Conservation (phyloP, 305 asterid species). For the Fraxinus albicans region DNA sequence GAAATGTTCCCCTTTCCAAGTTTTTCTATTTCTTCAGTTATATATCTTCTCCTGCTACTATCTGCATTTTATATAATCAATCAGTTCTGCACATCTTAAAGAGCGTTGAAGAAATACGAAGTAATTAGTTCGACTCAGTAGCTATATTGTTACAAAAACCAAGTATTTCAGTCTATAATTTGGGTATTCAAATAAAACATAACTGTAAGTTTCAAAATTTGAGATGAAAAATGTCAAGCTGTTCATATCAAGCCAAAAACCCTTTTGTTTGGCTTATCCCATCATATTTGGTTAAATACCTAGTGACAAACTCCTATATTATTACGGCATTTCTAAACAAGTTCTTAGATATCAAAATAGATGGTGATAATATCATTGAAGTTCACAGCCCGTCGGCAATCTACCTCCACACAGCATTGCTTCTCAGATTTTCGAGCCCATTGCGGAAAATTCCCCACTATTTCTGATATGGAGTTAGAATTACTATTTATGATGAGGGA, state of each 20-base stretch:
- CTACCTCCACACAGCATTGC: background rate
- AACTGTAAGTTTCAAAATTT: background rate
- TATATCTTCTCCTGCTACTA: constrained; percentile 42
- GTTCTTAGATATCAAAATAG: background rate
- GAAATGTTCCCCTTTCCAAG: constrained; percentile 70
- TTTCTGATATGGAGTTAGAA: background rate
- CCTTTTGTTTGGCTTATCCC: background rate
- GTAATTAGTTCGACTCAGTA: background rate
- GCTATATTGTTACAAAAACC: background rate
- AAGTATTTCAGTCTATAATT: background rate
- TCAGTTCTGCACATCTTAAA: background rate
- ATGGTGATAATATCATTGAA: background rate
- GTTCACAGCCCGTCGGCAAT: background rate
- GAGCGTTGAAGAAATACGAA: background rate
- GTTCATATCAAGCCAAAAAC: too few species aligned
- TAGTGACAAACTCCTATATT: too few species aligned
- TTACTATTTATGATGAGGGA: background rate
- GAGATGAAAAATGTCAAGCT: background rate
- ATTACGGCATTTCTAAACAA: background rate
- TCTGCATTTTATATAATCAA: constrained; percentile 48
- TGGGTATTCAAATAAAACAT: background rate
- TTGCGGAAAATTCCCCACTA: background rate
- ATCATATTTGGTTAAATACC: too few species aligned
- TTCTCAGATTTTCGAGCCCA: background rate
- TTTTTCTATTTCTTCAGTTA: constrained; percentile 48